Percentiles rank a stretch among this genome's conserved stretches.
These are phyloP conservation scores for Collybiopsis luxurians DNA, from an alignment of 768 basidiomycete genomes.

Conservation along the genomic window DNA sequence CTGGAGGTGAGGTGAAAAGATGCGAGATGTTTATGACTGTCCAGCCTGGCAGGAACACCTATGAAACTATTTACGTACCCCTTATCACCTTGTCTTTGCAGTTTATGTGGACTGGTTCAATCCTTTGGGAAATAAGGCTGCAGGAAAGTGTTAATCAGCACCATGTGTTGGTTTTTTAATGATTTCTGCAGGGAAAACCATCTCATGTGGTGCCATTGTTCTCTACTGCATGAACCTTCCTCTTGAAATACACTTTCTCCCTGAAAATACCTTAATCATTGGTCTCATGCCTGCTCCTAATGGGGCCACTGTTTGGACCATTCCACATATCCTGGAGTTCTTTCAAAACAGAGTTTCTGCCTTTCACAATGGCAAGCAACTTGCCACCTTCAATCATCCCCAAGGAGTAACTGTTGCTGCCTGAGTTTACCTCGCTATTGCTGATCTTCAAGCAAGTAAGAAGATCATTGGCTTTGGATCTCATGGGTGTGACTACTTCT, in stretches of 20 bases:
- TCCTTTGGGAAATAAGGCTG: conserved; percentile 21
- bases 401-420: conserved; percentile 12
- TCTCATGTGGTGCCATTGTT: conserved; percentile 15
- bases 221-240: too few relatives aligned
- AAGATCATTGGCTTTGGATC: conserved; percentile 17
- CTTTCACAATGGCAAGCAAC: conserved; percentile 9
- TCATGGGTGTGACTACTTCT: conserved; percentile 13
- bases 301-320: conserved; percentile 15
- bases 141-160: conserved; percentile 16
- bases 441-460: conserved; percentile 13
- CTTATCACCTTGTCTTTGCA: conserved; percentile 22
- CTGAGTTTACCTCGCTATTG: conserved; percentile 15
- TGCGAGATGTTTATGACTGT: conserved; percentile 23
- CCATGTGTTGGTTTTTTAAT: not conserved
- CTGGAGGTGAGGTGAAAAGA: conserved; percentile 2
- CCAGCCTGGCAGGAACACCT: conserved; percentile 20
- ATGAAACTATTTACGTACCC: conserved; percentile 9
- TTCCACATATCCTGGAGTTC: conserved; percentile 10
- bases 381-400: conserved; percentile 13
- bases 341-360: conserved; percentile 8
- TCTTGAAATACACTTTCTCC: conserved; percentile 21
- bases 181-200: conserved; percentile 10
- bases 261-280: conserved; percentile 24
- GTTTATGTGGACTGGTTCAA: conserved; percentile 37
- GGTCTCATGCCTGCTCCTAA: conserved; percentile 24